A percentile compares a stretch with the other conserved stretches of the same genome.
phyloP scores from a whole-genome alignment of 345 rosid species.

The Eucalyptus urophylla region DNA sequence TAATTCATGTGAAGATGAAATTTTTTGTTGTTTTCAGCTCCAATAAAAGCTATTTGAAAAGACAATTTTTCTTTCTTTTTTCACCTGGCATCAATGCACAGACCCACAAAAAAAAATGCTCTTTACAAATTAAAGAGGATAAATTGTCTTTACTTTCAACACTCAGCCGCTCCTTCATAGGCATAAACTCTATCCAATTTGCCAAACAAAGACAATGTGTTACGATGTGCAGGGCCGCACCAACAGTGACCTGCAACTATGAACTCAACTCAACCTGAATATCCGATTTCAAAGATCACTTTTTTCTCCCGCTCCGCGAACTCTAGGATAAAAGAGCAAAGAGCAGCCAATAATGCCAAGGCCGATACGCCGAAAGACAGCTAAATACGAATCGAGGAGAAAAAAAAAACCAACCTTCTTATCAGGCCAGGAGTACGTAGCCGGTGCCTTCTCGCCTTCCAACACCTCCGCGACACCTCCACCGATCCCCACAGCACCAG shows the following conservation, averaged over 20 bases:
- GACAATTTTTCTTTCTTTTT: background rate
- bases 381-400: background rate
- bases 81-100: background rate
- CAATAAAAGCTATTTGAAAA: background rate
- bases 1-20: background rate
- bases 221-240: background rate
- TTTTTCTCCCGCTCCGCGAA: background rate
- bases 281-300: background rate
- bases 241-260: background rate
- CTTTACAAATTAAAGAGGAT: background rate
- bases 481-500: background rate
- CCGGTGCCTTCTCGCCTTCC: conserved; percentile 1
- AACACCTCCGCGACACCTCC: conserved; percentile 8
- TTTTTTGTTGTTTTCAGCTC: background rate
- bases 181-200: background rate
- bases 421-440: conserved; percentile 36
- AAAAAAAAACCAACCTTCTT: conserved; percentile 12
- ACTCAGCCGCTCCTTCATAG: background rate
- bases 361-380: background rate
- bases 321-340: background rate
- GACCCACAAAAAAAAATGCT: background rate
- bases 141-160: background rate
- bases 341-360: background rate
- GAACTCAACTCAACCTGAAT: background rate
- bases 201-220: background rate